Conservation (phyloP, 176 grass and related monocot genomes). For the Avena insularis region DNA sequence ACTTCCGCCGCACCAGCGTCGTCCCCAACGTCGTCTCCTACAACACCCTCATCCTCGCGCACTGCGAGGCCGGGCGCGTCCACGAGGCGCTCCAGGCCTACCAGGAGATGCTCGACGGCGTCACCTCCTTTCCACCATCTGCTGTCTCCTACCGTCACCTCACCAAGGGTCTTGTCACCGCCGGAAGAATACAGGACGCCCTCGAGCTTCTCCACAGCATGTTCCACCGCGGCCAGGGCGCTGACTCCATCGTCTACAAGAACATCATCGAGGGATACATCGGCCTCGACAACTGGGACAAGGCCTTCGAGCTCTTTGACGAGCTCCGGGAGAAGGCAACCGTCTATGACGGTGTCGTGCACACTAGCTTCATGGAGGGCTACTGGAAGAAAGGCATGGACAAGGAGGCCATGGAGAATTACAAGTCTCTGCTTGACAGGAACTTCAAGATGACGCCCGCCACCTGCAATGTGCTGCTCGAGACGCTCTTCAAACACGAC, state of each 20-base stretch:
- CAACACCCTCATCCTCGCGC: constrained; percentile 61
- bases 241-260: constrained; percentile 25
- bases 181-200: constrained; percentile 49
- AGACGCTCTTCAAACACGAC: constrained; percentile 57
- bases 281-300: constrained; percentile 8
- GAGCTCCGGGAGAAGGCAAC: constrained; percentile 21
- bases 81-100: constrained; percentile 16
- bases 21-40: constrained; percentile 71
- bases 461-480: constrained; percentile 56
- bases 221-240: constrained; percentile 50
- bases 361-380: constrained; percentile 32
- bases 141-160: constrained; percentile 15
- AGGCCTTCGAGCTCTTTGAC: constrained; percentile 5
- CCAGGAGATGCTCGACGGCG: constrained; percentile 20
- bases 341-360: constrained; percentile 10
- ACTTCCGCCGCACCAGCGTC: constrained; percentile 55
- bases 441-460: constrained; percentile 64
- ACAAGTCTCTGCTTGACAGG: constrained; percentile 59
- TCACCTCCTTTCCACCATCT: background rate
- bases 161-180: constrained; percentile 33
- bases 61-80: constrained; percentile 49
- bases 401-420: constrained; percentile 64
- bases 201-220: constrained; percentile 56
- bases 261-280: constrained; percentile 25
- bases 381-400: constrained; percentile 64